Conservation (phyloP, 225 moss, liverwort and hornwort genomes). For the Anthoceros angustus region DNA sequence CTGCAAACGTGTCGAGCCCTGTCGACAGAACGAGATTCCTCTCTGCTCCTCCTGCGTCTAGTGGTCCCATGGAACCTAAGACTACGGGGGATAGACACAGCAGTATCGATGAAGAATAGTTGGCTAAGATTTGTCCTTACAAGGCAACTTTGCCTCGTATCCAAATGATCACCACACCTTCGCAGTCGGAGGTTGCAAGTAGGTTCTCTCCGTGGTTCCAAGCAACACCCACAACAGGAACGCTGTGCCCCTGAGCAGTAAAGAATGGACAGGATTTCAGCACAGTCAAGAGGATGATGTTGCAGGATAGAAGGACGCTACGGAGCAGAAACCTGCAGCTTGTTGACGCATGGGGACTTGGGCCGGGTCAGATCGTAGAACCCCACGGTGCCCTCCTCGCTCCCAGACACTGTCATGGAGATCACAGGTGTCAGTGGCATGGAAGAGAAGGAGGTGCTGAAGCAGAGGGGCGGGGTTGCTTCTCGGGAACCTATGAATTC, state of each 20-base stretch:
- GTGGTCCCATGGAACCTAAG: too few relatives aligned
- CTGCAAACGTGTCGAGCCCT: background rate
- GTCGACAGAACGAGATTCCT: too few relatives aligned
- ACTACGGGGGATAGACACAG: too few relatives aligned
- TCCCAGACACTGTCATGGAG: constrained; percentile 49
- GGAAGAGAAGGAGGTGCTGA: background rate
- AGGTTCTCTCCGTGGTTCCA: constrained; percentile 97
- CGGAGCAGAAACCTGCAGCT: constrained; percentile 38
- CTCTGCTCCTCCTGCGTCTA: too few relatives aligned
- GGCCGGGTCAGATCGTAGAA: constrained; percentile 95
- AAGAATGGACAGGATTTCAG: background rate
- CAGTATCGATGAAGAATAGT: too few relatives aligned
- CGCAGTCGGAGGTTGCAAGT: constrained; percentile 85
- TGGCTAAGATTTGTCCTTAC: background rate
- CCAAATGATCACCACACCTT: constrained; percentile 93
- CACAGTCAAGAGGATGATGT: background rate
- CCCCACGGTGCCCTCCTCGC: constrained; percentile 85
- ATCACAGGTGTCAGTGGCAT: background rate
- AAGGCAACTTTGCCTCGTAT: constrained; percentile 39
- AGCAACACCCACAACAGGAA: constrained; percentile 82
- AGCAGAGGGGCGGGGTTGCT: background rate
- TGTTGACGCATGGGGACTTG: constrained; percentile 89
- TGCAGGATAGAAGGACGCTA: background rate
- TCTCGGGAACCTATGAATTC: constrained; percentile 44
- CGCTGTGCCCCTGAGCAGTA: constrained; percentile 48